Evolutionary conservation across 108 stramenopile genomes (phyloP).

Genomic region (Nannochloropsis granulata): DNA sequence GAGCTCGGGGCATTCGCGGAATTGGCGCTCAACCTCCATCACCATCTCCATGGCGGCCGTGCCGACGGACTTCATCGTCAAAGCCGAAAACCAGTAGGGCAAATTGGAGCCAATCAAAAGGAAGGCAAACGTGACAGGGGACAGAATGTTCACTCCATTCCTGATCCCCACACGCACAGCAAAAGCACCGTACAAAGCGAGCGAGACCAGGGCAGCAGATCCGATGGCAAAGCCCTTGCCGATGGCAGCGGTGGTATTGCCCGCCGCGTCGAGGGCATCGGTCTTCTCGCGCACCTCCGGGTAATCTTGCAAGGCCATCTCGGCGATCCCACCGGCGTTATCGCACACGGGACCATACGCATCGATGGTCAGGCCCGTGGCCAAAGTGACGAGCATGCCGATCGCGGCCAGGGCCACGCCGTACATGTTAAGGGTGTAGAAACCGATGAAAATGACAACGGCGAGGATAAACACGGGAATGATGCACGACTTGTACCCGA

Average conservation of each 20-base stretch:
- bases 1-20: slow-evolving; percentile 53
- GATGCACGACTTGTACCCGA: slow-evolving; percentile 94
- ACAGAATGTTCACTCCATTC: slow-evolving; percentile 71
- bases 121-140: slow-evolving; percentile 87
- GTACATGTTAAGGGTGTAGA: slow-evolving; percentile 79
- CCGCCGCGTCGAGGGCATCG: slow-evolving; percentile 93
- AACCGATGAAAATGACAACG: slow-evolving; percentile 72
- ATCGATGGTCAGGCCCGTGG: slow-evolving; percentile 94
- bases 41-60: slow-evolving; percentile 95
- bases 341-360: slow-evolving; percentile 98
- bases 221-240: slow-evolving; percentile 99
- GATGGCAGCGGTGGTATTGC: slow-evolving; percentile 97
- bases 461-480: slow-evolving; percentile 89
- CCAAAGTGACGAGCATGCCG: slow-evolving; percentile 94
- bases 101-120: slow-evolving; percentile 93
- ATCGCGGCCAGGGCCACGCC: slow-evolving; percentile 88
- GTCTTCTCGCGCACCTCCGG: slow-evolving; percentile 80
- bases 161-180: slow-evolving; percentile 76
- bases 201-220: slow-evolving; percentile 92
- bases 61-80: slow-evolving; percentile 98
- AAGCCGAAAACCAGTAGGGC: slow-evolving; percentile 92
- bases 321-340: slow-evolving; percentile 98
- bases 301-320: slow-evolving; percentile 86
- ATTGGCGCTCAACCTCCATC: slow-evolving; percentile 91
- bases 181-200: slow-evolving; percentile 91